These are phyloP conservation scores for Emericellopsis cladophorae DNA, from an alignment of 2,329 filamentous ascomycete species.

Conservation along the genomic window DNA sequence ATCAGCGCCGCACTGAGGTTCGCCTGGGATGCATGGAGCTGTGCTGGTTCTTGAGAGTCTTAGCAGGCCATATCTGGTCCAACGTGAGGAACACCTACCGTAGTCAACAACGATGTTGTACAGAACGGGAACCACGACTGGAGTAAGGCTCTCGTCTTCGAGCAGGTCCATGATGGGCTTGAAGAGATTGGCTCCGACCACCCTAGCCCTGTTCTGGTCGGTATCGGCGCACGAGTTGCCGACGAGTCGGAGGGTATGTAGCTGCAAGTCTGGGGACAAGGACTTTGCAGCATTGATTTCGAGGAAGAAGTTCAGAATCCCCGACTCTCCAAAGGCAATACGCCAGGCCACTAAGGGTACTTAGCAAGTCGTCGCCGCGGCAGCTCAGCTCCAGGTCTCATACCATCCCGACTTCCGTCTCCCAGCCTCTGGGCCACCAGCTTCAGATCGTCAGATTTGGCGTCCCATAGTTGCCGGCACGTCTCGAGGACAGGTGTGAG, in stretches of 20 bases:
- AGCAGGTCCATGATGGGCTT: constrained; percentile 34
- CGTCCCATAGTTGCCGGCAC: constrained; percentile 26
- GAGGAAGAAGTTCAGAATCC: constrained; percentile 44
- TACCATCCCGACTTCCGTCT: constrained; percentile 42
- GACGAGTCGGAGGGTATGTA: constrained; percentile 43
- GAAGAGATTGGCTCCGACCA: constrained; percentile 36
- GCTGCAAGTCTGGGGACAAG: constrained; percentile 28
- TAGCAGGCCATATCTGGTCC: constrained; percentile 6
- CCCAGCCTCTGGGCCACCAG: constrained; percentile 36
- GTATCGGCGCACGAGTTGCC: constrained; percentile 53
- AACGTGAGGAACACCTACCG: constrained; percentile 26
- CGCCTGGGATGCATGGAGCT: constrained; percentile 39
- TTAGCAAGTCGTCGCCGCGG: not conserved
- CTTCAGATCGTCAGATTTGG: constrained; percentile 28
- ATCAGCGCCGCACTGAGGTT: constrained; percentile 36
- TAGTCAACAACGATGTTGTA: constrained; percentile 54
- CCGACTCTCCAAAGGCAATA: constrained; percentile 41
- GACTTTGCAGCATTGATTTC: constrained; percentile 25
- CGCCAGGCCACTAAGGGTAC: constrained; percentile 38
- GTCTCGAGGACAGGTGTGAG: constrained; percentile 24
- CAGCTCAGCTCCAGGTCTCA: no score
- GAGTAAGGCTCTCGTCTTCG: constrained; percentile 30
- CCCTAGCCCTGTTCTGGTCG: constrained; percentile 45
- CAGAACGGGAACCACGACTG: constrained; percentile 44
- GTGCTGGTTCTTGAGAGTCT: constrained; percentile 37